Conservation (phyloP, 148 eudicot genomes). For the Silene conica region DNA sequence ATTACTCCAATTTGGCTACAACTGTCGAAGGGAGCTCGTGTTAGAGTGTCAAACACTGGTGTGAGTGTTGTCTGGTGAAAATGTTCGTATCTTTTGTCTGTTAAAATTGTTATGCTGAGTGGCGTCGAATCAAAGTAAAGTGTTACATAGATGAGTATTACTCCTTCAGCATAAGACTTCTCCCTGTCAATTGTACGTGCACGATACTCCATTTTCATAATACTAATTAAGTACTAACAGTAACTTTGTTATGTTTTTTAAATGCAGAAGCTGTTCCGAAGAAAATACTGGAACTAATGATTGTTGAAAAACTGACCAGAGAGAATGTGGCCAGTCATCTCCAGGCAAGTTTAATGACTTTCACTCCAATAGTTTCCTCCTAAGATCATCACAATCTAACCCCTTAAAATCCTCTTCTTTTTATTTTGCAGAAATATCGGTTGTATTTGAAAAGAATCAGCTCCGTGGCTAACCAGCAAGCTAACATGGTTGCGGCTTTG, state of each 20-base stretch:
- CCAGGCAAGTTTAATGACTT: constrained; percentile 36
- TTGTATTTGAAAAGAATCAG: constrained; percentile 54
- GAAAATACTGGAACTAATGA: constrained; percentile 64
- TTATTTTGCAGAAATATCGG: constrained; percentile 54
- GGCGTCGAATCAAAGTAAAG: too few species aligned
- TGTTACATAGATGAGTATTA: too few species aligned
- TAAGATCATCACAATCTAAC: neutral
- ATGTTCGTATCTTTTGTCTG: too few species aligned
- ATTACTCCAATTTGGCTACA: too few species aligned
- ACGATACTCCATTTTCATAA: too few species aligned
- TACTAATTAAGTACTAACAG: neutral
- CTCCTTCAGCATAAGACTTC: too few species aligned
- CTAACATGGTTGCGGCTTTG: constrained; percentile 57
- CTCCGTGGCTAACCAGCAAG: constrained; percentile 53
- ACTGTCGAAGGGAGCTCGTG: too few species aligned
- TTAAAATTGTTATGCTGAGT: too few species aligned
- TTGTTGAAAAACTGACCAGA: constrained; percentile 56
- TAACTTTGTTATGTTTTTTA: neutral
- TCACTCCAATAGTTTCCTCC: neutral
- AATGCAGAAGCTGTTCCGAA: constrained; percentile 70
- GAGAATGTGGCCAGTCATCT: constrained; percentile 84
- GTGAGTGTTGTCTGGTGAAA: too few species aligned
- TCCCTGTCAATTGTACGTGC: too few species aligned
- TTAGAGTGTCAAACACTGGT: too few species aligned
- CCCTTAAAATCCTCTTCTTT: constrained; percentile 2